These are phyloP conservation scores for Astrothelium macrocarpum DNA, from an alignment of 495 filamentous ascomycete species.

Conservation along the genomic window DNA sequence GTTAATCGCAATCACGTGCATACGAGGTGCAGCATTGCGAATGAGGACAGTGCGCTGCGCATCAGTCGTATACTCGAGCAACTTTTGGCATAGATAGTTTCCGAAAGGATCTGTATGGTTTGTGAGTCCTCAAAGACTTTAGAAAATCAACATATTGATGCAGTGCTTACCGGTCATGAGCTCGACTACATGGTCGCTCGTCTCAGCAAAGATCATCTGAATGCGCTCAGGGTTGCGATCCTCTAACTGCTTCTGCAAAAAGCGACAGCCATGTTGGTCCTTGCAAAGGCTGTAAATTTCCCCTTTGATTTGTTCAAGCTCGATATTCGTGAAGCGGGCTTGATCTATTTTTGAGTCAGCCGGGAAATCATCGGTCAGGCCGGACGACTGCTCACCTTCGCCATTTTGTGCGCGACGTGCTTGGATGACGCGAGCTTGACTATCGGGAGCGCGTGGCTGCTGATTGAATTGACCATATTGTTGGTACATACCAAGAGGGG, in stretches of 20 bases:
- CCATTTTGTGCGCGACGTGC: slow-evolving; percentile 56
- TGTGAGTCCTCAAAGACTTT: slow-evolving; percentile 12
- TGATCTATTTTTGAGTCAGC: slow-evolving; percentile 31
- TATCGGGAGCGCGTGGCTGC: slow-evolving; percentile 42
- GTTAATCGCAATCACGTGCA: slow-evolving; percentile 88
- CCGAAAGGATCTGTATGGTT: slow-evolving; percentile 76
- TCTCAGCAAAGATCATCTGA: slow-evolving; percentile 87
- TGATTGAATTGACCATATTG: slow-evolving; percentile 34
- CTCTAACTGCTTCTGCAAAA: slow-evolving; percentile 93
- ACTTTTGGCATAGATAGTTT: slow-evolving; percentile 95
- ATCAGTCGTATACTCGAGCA: slow-evolving; percentile 85
- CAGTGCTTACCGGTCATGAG: slow-evolving; percentile 82
- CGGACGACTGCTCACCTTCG: slow-evolving; percentile 39
- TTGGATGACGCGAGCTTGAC: slow-evolving; percentile 60
- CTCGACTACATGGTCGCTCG: slow-evolving; percentile 82
- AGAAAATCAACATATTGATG: too few relatives aligned
- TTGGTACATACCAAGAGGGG: slow-evolving; percentile 41
- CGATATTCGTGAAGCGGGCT: slow-evolving; percentile 64
- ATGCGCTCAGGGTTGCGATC: slow-evolving; percentile 73
- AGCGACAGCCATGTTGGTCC: slow-evolving; percentile 94
- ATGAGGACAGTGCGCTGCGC: slow-evolving; percentile 90
- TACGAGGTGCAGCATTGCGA: slow-evolving; percentile 70
- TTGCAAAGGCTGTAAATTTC: slow-evolving; percentile 85
- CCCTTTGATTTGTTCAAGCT: slow-evolving; percentile 67
- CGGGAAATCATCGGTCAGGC: slow-evolving; percentile 31